Evolutionary conservation across 192 early-diverging fungal species (phyloP).

Genomic region (Coemansia erecta): DNA sequence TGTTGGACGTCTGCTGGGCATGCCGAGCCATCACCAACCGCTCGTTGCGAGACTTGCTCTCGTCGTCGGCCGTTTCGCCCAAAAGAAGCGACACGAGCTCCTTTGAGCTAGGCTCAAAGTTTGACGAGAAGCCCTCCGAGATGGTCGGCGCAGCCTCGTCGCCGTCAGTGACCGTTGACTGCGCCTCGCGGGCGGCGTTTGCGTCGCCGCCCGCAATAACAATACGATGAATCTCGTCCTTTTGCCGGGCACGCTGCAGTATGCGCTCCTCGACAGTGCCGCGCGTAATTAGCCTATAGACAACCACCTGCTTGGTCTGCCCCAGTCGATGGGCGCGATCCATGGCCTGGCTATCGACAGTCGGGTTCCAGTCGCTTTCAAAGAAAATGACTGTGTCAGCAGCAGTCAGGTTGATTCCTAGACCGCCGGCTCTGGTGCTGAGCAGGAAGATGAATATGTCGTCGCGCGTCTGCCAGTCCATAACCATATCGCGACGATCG

Average conservation of each 20-base stretch:
- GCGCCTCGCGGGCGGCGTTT: constrained; percentile 50
- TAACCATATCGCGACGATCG: constrained; percentile 88
- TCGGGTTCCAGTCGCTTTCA: constrained; percentile 89
- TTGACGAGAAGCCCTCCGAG: constrained; percentile 36
- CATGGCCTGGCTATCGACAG: constrained; percentile 90
- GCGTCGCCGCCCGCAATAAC: constrained; percentile 91
- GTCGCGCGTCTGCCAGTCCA: constrained; percentile 84
- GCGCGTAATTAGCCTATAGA: constrained; percentile 79
- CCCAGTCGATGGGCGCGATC: constrained; percentile 84
- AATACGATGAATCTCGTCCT: constrained; percentile 92
- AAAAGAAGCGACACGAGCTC: constrained; percentile 85
- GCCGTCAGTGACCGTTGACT: constrained; percentile 9
- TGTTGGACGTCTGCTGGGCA: constrained; percentile 47
- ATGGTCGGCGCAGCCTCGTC: constrained; percentile 6
- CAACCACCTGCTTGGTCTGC: constrained; percentile 82
- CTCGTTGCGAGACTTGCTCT: constrained; percentile 23
- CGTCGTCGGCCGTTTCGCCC: constrained; percentile 61
- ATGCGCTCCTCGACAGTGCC: constrained; percentile 83
- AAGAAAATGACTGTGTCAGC: constrained; percentile 88
- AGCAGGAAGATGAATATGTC: constrained; percentile 87
- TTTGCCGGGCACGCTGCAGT: constrained; percentile 75
- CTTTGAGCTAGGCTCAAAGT: constrained; percentile 79
- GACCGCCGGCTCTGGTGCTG: constrained; percentile 80
- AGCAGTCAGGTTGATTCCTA: constrained; percentile 89
- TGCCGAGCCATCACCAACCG: constrained; percentile 33